phyloP scores from a whole-genome alignment of 768 basidiomycete species.

The Suillus plorans region DNA sequence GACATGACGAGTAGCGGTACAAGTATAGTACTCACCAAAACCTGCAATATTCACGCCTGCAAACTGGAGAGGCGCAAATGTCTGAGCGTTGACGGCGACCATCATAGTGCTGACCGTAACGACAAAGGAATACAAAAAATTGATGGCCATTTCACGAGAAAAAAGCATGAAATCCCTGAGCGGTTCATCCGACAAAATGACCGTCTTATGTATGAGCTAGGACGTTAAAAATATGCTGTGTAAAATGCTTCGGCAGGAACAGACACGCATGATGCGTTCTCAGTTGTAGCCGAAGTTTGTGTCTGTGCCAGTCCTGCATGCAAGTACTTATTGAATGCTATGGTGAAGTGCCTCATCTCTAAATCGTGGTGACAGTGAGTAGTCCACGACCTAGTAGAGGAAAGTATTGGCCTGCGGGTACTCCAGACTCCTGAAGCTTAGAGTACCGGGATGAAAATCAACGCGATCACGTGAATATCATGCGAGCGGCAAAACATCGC shows the following conservation, averaged over 20 bases:
- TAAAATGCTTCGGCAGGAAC: slow-evolving; percentile 6
- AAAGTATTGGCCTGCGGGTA: neutral
- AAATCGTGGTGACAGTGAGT: neutral
- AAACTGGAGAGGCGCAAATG: slow-evolving; percentile 29
- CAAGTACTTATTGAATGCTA: too few species aligned
- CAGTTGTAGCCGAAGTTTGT: neutral
- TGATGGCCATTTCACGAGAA: slow-evolving; percentile 17
- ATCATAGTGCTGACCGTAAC: slow-evolving; percentile 12
- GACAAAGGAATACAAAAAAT: slow-evolving; percentile 14
- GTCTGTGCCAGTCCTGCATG: neutral
- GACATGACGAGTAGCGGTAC: neutral
- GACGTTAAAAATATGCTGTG: slow-evolving; percentile 12
- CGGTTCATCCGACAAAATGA: neutral
- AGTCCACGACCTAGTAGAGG: neutral
- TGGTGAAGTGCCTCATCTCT: neutral
- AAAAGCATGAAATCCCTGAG: neutral
- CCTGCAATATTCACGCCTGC: slow-evolving; percentile 55
- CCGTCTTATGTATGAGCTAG: slow-evolving; percentile 15
- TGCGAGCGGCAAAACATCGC: neutral
- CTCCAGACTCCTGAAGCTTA: neutral
- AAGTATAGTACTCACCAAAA: slow-evolving; percentile 31
- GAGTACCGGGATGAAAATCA: neutral
- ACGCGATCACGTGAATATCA: slow-evolving; percentile 3
- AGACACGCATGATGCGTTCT: slow-evolving; percentile 1
- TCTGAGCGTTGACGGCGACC: slow-evolving; percentile 19